Evolutionary conservation across 805 yeast species (phyloP), one percentile per base, ranked within the genome.

Genomic region (Myxozyma udenii): DNA sequence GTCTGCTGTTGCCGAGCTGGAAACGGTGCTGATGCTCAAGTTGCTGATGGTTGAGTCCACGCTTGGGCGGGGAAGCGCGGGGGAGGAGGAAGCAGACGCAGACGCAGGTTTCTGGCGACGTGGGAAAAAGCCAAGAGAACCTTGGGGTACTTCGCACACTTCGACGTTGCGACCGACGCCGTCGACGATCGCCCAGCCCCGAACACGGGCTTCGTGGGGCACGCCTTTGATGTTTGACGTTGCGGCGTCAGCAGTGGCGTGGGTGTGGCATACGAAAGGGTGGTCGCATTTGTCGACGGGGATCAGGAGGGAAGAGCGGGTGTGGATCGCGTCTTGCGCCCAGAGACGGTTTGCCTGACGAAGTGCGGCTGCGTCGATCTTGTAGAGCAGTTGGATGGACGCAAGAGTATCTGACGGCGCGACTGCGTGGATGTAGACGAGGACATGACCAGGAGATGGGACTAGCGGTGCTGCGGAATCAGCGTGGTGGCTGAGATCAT

Each of bases 261-360:
- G 50, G 19, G 44, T 37, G 24, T 53, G 57, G 39, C 44, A 41
- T 35, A 48, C 50, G 32, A 53, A 24, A 21, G 45, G 57, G 19
- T 44, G 19, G 23, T 25, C 48, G 46, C 63, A 60, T 22, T 55
- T 42, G 38, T 54, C 57, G 25, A 41, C 57, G 7, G 63, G 63
- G 12, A 61, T 19, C 26, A 61, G 16, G 26, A 61, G 36, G 2
- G 60, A 24, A 9, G 52, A 40, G 25, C 61, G 59, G 25, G 57
- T 33, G n/a, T 61, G 63, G 43, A 61, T 59, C 12, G 56, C 25
- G 48, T 61, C 63, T 40, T 55, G 42, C 4, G 57, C 43, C 63
- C 63, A 60, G 26, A 61, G 43, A 5, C 63, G 48, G 44, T 61
- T 61, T 4, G 63, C 55, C 35, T 42, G 36, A 14, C 52, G 44